Evolutionary conservation across 768 basidiomycete species (phyloP), one percentile per base, ranked within the genome.

Genomic region (Mycena rebaudengoi): DNA sequence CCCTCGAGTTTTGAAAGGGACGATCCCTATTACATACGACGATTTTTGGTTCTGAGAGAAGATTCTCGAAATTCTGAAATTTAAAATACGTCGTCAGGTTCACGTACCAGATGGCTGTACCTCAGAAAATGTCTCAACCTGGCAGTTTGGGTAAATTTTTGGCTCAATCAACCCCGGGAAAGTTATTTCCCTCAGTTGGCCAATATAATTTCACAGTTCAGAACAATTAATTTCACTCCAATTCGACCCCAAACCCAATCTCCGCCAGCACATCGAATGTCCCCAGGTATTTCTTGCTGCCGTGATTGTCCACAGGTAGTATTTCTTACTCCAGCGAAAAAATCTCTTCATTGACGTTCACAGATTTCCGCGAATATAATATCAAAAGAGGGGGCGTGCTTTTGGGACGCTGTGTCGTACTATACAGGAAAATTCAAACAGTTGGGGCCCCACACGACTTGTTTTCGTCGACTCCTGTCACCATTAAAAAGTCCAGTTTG

Each of bases 361-460:
- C 46, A n/a, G 46, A 48, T 48, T 48, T 48, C 28, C 46, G 46
- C 46, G 46, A 48, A 26, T 48, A 48, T 48, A 48, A 48, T 48
- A 48, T 48, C 46, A 48, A 48, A 48, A 48, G 16, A 30, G 29
- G n/a, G n/a, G n/a, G n/a, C n/a, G n/a, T n/a, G n/a, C n/a, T n/a
- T n/a, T n/a, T n/a, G n/a, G n/a, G n/a, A n/a, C n/a, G n/a, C n/a
- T n/a, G n/a, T n/a, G n/a, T n/a, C n/a, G n/a, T n/a, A n/a, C n/a
- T n/a, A n/a, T n/a, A n/a, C n/a, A n/a, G n/a, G n/a, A n/a, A n/a
- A n/a, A n/a, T n/a, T n/a, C n/a, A n/a, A n/a, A n/a, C n/a, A n/a
- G n/a, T n/a, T n/a, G n/a, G n/a, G n/a, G n/a, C n/a, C n/a, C n/a
- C n/a, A n/a, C n/a, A n/a, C n/a, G n/a, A n/a, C n/a, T n/a, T n/a